phyloP scores from a whole-genome alignment of 441 rosid genomes.

The Bocquillonia castaneifolia region DNA sequence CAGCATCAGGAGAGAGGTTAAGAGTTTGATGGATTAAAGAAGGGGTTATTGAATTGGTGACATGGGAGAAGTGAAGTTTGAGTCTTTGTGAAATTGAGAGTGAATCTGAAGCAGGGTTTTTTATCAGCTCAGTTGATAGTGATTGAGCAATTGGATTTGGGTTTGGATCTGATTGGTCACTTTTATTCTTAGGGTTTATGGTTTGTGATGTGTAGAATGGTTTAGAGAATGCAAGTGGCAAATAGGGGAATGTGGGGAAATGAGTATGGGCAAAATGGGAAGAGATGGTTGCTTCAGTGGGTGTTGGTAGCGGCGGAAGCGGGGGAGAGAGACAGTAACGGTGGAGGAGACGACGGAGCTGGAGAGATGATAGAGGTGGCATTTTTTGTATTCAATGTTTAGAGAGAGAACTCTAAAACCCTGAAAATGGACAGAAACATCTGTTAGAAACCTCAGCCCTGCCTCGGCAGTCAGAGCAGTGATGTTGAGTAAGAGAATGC shows the following conservation, averaged over 20 bases:
- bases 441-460: background rate
- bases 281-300: conserved; percentile 7
- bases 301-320: conserved; percentile 12
- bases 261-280: conserved; percentile 17
- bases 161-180: conserved; percentile 1
- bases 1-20: conserved; percentile 68
- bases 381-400: conserved; percentile 25
- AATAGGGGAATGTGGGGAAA: conserved; percentile 14
- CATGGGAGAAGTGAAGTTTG: conserved; percentile 68
- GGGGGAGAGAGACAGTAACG: conserved; percentile 21
- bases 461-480: background rate
- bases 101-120: conserved; percentile 39
- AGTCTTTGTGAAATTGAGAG: conserved; percentile 51
- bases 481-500: background rate
- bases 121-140: conserved; percentile 57
- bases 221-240: conserved; percentile 21
- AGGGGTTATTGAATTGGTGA: conserved; percentile 44
- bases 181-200: conserved; percentile 17
- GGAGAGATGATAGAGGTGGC: conserved; percentile 48
- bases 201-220: conserved; percentile 40
- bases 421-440: conserved; percentile 2
- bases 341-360: conserved; percentile 44
- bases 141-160: conserved; percentile 51
- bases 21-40: conserved; percentile 53
- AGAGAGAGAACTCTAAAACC: conserved; percentile 2